Evolutionary conservation across 2,329 filamentous ascomycete species (phyloP), one percentile per base, ranked within the genome.

Genomic region (Aspergillus ochraceus): DNA sequence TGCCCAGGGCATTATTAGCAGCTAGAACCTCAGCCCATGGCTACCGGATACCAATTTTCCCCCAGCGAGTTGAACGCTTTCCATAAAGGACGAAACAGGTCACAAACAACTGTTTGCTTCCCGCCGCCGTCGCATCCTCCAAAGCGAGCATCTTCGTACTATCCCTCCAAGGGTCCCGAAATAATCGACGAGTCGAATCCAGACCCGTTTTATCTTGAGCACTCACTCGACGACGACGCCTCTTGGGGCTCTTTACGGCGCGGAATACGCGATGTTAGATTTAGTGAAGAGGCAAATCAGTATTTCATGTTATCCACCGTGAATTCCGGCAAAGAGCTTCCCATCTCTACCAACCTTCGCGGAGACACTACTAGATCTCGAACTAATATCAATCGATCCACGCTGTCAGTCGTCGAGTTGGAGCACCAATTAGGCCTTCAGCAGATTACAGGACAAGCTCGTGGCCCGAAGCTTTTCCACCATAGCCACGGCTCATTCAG

Each of bases 181-280:
- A 67, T 66, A 6, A 46, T 69, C 4, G 74, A 75, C 60, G 74
- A 77, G 30, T 67, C 74, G 14, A 73, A 74, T 49, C 66, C 68
- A 6, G 75, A 77, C 58, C 75, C 75, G 4, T 77, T 77, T 63
- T 77, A 77, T 53, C 71, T 77, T 22, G 75, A 77, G 59, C 66
- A 72, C 46, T 73, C 74, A 17, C 60, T 76, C 49, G 64, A 69
- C 6, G 66, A 64, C 39, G 67, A 70, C 12, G 64, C 66, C n/a
- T 59, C 65, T 45, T 72, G 69, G 68, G 64, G 70, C 24, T 59
- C 61, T 39, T 64, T 67, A 55, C 63, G 60, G 30, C 67, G 67
- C 24, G 65, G 63, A 8, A 68, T 71, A 63, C 69, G 72, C 59
- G 66, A 76, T 71, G 71, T 70, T 55, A 70, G 67, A 61, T 68